Base-by-base conservation (phyloP, 176 grass and related monocot genomes). In the barley (Hordeum vulgare) region DNA sequence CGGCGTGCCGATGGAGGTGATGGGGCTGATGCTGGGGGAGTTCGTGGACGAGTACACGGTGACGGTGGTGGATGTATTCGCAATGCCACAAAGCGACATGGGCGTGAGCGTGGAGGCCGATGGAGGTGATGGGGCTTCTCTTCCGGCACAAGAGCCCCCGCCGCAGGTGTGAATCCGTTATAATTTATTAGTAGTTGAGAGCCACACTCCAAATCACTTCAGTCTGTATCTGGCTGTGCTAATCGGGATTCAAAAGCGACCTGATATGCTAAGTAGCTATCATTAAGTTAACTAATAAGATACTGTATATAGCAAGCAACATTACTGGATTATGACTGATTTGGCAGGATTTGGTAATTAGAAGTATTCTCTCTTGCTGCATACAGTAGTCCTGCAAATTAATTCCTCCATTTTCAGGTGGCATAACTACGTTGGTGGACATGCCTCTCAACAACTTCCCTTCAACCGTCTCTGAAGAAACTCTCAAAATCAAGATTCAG, bases 1-100 rank as follows among this genome's bases (percentile, higher is more conserved):
- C 1, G 96, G 96, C 11, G 93, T 98, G 45, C 96, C 96, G 9
- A 90, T 98, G 96, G 93, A 98, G 93, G 96, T 98, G 85, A 98
- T 98, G 93, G 96, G 91, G 1, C 85, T 98, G 21, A 95, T 98
- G 93, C 88, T 98, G 3, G 96, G 96, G 7, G 96, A 98, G 58
- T 98, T 98, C 80, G 89, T 98, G 0, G 93, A 98, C 45, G 96
- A 98, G 66, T 98, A 98, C 90, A 98, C 93, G 41, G 96, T 98
- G 21, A 86, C 91, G 34, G 96, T 95, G 62, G 96, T 94, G 7
- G 96, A 98, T 10, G 93, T 98, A 74, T 98, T 95, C 75, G 93
- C 96, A 5, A 98, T 98, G 96, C 96, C 93, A 36, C 93, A 98
- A 87, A 98, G 96, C 85, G 93, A 93, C 31, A 98, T 93, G 3